Evolutionary conservation across 179 eudicot species (phyloP).

Genomic region (Silene vulgaris): DNA sequence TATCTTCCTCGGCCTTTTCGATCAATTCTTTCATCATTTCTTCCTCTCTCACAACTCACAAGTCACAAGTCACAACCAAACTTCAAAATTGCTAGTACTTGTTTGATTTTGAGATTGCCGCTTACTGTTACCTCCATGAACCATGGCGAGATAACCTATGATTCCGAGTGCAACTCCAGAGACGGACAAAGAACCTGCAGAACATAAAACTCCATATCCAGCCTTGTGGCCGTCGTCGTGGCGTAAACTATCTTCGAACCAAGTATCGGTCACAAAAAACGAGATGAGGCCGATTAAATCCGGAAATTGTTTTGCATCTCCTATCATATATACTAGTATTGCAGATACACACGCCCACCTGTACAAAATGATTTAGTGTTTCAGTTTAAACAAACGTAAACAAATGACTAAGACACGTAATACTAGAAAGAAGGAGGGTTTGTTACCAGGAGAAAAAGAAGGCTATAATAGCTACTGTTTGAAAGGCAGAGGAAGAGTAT

Average conservation of each 20-base stretch:
- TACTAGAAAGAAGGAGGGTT: too few species aligned
- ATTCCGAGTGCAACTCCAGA: constrained; percentile 21
- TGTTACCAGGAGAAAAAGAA: constrained; percentile 29
- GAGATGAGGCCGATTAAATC: not conserved
- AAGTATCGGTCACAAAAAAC: not conserved
- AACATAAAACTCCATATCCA: constrained; percentile 20
- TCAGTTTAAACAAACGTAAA: too few species aligned
- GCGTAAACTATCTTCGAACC: not conserved
- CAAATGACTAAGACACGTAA: too few species aligned
- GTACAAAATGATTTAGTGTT: not conserved
- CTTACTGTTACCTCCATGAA: constrained; percentile 8
- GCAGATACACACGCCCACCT: constrained; percentile 17
- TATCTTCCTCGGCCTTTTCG: too few species aligned
- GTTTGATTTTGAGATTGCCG: not conserved
- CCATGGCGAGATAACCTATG: constrained; percentile 19
- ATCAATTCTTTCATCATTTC: too few species aligned
- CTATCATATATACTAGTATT: constrained; percentile 21
- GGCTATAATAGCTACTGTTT: constrained; percentile 16
- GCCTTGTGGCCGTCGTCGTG: not conserved
- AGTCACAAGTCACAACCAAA: not conserved
- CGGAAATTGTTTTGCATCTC: constrained; percentile 21
- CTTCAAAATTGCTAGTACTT: not conserved
- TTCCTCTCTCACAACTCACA: too few species aligned
- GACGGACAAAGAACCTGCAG: constrained; percentile 21
- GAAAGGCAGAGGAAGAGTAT: constrained; percentile 14